Conservation (phyloP, 306 rosid genomes). For the Cucurbita maxima region DNA sequence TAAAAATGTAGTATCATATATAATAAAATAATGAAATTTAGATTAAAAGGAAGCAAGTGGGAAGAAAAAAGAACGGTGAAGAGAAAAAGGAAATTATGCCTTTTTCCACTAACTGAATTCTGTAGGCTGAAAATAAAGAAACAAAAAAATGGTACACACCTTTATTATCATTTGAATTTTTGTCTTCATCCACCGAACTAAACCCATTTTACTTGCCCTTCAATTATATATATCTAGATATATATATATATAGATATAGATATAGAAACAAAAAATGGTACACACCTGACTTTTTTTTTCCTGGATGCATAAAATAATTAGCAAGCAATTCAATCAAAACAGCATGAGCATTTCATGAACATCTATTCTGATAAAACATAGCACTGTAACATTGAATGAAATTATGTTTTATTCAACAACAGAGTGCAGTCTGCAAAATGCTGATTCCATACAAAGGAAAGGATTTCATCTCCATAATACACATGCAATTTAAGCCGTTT, state of each 20-base stretch:
- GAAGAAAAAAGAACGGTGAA: not conserved
- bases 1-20: not conserved
- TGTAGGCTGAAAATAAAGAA: not conserved
- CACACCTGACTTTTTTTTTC: not conserved
- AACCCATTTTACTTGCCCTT: not conserved
- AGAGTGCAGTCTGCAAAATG: not conserved
- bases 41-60: not conserved
- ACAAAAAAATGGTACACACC: not conserved
- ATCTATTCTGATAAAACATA: not conserved
- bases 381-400: not conserved
- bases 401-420: not conserved
- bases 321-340: not conserved
- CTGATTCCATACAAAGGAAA: not conserved
- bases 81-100: not conserved
- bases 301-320: not conserved
- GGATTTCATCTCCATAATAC: constrained; percentile 3
- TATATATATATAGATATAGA: too few relatives aligned
- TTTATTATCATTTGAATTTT: not conserved
- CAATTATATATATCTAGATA: not conserved
- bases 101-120: not conserved
- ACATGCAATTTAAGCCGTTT: not conserved
- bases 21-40: not conserved
- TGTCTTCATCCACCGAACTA: not conserved
- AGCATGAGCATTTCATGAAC: not conserved
- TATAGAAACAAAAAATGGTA: too few relatives aligned